These are phyloP conservation scores for Pichia nakasei DNA, from an alignment of 805 yeast species.

Conservation along the genomic window DNA sequence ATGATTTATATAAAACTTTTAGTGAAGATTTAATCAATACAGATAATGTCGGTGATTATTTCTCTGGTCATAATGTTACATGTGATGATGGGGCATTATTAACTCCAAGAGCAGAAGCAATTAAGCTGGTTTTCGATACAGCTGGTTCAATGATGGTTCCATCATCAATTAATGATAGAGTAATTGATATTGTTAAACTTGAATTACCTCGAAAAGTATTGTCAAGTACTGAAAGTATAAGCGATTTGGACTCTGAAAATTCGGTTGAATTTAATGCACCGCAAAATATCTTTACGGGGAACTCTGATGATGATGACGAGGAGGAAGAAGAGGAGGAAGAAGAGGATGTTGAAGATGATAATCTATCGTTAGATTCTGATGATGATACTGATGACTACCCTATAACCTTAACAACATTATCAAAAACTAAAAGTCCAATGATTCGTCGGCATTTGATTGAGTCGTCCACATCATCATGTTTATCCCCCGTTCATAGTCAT, in stretches of 20 bases:
- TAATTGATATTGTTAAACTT: neutral
- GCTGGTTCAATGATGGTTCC: slow-evolving; percentile 17
- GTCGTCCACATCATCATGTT: slow-evolving; percentile 9
- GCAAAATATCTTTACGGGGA: neutral
- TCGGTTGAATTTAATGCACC: neutral
- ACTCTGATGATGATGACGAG: slow-evolving; percentile 11
- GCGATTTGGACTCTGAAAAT: slow-evolving; percentile 16
- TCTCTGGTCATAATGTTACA: slow-evolving; percentile 10
- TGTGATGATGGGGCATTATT: slow-evolving; percentile 6
- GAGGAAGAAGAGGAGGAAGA: slow-evolving; percentile 8
- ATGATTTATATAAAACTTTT: slow-evolving; percentile 20
- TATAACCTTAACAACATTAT: slow-evolving; percentile 5
- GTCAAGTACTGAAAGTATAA: slow-evolving; percentile 8
- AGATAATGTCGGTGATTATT: slow-evolving; percentile 16
- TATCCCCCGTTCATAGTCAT: slow-evolving; percentile 11
- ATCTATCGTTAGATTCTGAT: slow-evolving; percentile 9
- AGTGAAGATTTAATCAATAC: slow-evolving; percentile 19
- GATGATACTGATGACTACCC: slow-evolving; percentile 12
- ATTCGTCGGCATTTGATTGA: slow-evolving; percentile 2
- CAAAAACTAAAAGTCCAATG: slow-evolving; percentile 2
- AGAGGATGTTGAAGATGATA: slow-evolving; percentile 15
- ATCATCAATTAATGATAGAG: slow-evolving; percentile 16
- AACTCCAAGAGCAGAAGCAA: slow-evolving; percentile 33
- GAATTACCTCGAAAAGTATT: neutral
- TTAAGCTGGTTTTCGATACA: slow-evolving; percentile 29